Evolutionary conservation across 2,329 filamentous ascomycete species (phyloP), one percentile per base, ranked within the genome.

Genomic region (Colletotrichum ledebouriae): DNA sequence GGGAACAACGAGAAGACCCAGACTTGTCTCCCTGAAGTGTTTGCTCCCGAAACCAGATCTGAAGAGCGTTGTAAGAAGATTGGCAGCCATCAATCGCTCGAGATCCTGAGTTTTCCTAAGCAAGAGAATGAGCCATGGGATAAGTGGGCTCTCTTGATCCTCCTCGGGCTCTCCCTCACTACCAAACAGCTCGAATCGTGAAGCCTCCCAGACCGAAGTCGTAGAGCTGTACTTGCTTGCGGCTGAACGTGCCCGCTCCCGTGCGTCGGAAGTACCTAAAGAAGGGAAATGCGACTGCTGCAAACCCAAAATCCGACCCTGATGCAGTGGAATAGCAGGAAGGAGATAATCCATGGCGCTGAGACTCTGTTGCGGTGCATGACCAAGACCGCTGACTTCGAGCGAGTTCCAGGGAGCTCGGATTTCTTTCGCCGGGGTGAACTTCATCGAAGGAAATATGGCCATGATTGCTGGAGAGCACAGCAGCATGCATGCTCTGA

Each of bases 41-140:
- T 89, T 90, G 70, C 85, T 88, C 4, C 90, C 86, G 67, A 93
- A 84, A 1, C 89, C 89, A 12, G 90, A 84, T 72, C 89, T 90
- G 77, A 91, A 92, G 13, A 95, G 82, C 20, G 88, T 87, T 1
- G 91, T 88, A 47, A 94, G 82, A 9, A 95, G 82, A 34, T 88
- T 88, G 9, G 90, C 87, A 37, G 92, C 91, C 83, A 90, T 89
- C 56, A 94, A 79, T 20, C 90, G 85, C 63, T 89, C 86, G 70
- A 87, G 81, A 33, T 87, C 87, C 53, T 79, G 78, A 25, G 86
- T 83, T 13, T 86, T 84, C 71, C 92, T 85, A 52, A 89, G 83
- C 50, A 92, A 77, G 57, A 87, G 83, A 50, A 95, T 86, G 17
- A 96, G 84, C 89, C 92, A 94, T 1, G 92, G 88, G 44, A 94